phyloP scores from a whole-genome alignment of 2,329 filamentous ascomycete species.

The Teratosphaeriaceae sp. region DNA sequence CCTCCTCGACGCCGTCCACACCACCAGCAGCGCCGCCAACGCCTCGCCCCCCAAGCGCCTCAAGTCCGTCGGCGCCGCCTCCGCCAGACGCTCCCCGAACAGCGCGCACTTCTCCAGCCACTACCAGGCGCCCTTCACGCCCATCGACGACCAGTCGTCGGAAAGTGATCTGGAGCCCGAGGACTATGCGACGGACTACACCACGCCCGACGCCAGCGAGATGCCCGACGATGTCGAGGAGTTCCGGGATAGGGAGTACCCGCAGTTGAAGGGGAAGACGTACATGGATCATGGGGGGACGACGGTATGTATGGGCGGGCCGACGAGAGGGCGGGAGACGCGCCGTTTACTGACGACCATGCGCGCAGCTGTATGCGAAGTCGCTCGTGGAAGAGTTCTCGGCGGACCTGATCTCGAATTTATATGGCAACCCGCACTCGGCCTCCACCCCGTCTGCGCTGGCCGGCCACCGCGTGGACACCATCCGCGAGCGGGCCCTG shows the following conservation, averaged over 20 bases:
- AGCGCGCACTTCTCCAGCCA: slow-evolving; percentile 13
- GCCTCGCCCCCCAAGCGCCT: slow-evolving; percentile 10
- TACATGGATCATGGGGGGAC: slow-evolving; percentile 36
- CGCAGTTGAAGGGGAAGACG: slow-evolving; percentile 39
- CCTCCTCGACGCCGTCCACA: slow-evolving; percentile 12
- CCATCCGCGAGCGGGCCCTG: slow-evolving; percentile 48
- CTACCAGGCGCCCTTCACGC: slow-evolving; percentile 13
- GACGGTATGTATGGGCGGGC: slow-evolving; percentile 26
- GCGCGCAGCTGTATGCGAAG: slow-evolving; percentile 46
- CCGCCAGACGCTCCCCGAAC: slow-evolving; percentile 12
- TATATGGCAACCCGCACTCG: slow-evolving; percentile 66
- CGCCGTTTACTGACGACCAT: slow-evolving; percentile 5
- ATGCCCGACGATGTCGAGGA: slow-evolving; percentile 21
- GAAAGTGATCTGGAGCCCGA: slow-evolving; percentile 28
- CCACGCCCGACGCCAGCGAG: slow-evolving; percentile 27
- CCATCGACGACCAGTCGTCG: slow-evolving; percentile 27
- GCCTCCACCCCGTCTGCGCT: slow-evolving; percentile 53
- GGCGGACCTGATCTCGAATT: slow-evolving; percentile 46
- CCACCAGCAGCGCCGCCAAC: slow-evolving; percentile 1
- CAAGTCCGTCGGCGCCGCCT: slow-evolving; percentile 10
- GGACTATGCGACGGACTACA: slow-evolving; percentile 31
- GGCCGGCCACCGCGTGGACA: slow-evolving; percentile 52
- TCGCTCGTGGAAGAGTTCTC: slow-evolving; percentile 53
- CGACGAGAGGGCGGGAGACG: no score
- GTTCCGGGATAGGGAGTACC: slow-evolving; percentile 35